These are phyloP conservation scores for Cyberlindnera lachancei DNA, from an alignment of 805 yeast species.

Conservation along the genomic window DNA sequence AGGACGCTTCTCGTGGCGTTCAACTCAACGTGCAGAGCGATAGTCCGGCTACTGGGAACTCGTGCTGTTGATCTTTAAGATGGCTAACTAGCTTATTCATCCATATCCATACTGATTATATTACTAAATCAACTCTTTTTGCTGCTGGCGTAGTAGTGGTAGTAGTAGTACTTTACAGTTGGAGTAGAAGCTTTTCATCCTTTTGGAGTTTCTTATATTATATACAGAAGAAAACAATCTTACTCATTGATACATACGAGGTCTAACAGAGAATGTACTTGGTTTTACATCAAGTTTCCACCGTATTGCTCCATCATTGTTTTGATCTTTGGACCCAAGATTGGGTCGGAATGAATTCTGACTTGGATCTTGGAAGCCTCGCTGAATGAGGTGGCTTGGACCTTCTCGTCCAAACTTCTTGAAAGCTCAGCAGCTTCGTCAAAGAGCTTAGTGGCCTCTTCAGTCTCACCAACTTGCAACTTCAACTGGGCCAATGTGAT, in stretches of 20 bases:
- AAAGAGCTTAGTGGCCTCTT: conserved; percentile 74
- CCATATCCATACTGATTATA: too few relatives aligned
- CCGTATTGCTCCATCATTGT: conserved; percentile 44
- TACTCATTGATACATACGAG: too few relatives aligned
- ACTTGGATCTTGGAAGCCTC: conserved; percentile 91
- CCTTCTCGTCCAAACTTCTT: conserved; percentile 78
- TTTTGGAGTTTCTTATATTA: too few relatives aligned
- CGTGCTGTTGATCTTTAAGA: too few relatives aligned
- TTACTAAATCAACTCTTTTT: too few relatives aligned
- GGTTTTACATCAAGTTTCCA: too few relatives aligned
- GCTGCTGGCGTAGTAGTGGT: too few relatives aligned
- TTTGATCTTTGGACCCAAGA: conserved; percentile 52
- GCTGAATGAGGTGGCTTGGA: conserved; percentile 84
- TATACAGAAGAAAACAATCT: neutral
- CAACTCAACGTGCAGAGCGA: conserved; percentile 27
- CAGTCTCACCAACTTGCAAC: conserved; percentile 74
- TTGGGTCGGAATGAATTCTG: conserved; percentile 64
- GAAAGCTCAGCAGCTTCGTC: conserved; percentile 78
- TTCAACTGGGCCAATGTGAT: conserved; percentile 88
- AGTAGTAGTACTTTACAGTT: too few relatives aligned
- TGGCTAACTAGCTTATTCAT: too few relatives aligned
- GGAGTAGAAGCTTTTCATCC: too few relatives aligned
- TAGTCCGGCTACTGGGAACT: conserved; percentile 25
- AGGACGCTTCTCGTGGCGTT: conserved; percentile 18
- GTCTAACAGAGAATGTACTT: too few relatives aligned